Evolutionary conservation across 1,139 yeast genomes (phyloP).

Genomic region (Zygosaccharomyces sapae): DNA sequence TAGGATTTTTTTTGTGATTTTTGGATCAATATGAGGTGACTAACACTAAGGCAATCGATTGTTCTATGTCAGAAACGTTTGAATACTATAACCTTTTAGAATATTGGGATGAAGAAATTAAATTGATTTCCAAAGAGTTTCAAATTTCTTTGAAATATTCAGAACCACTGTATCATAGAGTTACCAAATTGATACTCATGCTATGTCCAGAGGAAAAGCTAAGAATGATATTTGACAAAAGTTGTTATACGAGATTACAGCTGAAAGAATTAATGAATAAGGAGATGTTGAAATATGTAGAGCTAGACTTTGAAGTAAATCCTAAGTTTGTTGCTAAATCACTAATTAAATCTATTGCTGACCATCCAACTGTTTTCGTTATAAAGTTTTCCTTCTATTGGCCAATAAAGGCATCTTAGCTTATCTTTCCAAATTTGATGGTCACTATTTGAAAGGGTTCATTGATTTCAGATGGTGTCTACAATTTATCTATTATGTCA

Average conservation of each 20-base stretch:
- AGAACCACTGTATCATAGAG: conserved; percentile 4
- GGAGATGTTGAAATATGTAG: conserved; percentile 17
- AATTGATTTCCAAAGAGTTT: neutral
- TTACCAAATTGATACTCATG: conserved; percentile 1
- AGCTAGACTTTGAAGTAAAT: conserved; percentile 19
- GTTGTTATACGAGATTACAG: conserved; percentile 5
- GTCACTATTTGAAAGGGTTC: conserved; percentile 16
- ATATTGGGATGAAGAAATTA: conserved; percentile 2
- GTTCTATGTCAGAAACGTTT: no score
- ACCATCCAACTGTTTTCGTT: conserved; percentile 1
- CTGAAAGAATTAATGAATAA: conserved; percentile 8
- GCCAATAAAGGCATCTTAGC: conserved; percentile 12
- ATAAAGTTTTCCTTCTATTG: conserved; percentile 5
- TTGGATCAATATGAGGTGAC: neutral
- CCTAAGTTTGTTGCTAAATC: conserved; percentile 20
- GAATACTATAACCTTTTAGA: neutral
- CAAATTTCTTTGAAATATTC: conserved; percentile 1
- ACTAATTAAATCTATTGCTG: conserved; percentile 9
- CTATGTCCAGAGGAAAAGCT: conserved; percentile 4
- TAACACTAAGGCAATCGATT: conserved; percentile 1
- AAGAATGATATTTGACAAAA: conserved; percentile 3
- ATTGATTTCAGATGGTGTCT: conserved; percentile 23
- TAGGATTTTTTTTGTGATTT: neutral
- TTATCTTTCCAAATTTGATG: conserved; percentile 12
- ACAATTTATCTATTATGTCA: conserved; percentile 20